These are phyloP conservation scores for Pichia sp. DNA, from an alignment of 1,139 yeast genomes.

Conservation along the genomic window DNA sequence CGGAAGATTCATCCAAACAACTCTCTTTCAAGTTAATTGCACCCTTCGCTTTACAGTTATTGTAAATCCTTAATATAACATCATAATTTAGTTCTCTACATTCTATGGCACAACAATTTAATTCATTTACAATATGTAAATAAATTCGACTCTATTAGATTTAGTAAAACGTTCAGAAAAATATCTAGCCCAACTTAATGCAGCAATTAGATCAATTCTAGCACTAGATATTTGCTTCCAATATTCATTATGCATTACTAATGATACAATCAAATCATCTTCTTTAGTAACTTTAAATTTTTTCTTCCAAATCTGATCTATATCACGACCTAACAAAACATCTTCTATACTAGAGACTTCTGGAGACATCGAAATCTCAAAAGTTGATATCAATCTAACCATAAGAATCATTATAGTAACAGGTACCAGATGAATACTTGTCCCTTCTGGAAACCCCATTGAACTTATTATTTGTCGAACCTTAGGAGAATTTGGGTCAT, in stretches of 20 bases:
- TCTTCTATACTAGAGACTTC: not conserved
- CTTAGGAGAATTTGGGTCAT: not conserved
- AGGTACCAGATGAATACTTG: not conserved
- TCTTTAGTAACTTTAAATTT: not conserved
- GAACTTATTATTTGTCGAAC: not conserved
- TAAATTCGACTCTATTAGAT: not conserved
- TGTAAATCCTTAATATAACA: not conserved
- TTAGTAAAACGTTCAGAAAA: not conserved
- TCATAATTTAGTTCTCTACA: not conserved
- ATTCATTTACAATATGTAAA: not conserved
- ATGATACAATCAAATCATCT: not conserved
- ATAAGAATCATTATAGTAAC: not conserved
- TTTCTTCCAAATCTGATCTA: not conserved
- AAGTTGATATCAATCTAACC: not conserved
- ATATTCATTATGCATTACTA: not conserved
- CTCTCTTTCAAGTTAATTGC: not conserved
- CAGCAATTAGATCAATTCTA: not conserved
- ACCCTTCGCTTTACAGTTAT: not conserved
- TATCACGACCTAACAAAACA: not conserved
- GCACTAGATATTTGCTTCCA: not conserved
- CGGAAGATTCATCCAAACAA: not conserved
- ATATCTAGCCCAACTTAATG: not conserved
- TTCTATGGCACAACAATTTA: not conserved
- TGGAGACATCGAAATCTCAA: not conserved
- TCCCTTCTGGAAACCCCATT: not conserved